Evolutionary conservation across 805 yeast genomes (phyloP), one percentile per base, ranked within the genome.

Genomic region (Lachancea meyersii): DNA sequence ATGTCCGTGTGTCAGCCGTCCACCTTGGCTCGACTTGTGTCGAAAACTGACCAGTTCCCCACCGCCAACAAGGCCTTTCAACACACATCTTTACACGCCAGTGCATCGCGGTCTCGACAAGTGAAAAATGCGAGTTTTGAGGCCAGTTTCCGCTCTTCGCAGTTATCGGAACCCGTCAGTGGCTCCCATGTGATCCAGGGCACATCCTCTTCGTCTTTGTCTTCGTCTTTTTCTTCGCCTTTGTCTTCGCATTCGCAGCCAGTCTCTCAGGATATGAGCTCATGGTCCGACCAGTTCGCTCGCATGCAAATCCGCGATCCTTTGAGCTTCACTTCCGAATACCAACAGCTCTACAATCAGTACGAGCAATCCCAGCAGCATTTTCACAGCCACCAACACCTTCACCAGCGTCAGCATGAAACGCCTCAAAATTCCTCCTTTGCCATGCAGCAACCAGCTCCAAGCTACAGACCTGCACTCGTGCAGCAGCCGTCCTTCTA

Each of bases 301-400:
- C 43, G 52, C 3, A 53, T 61, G 53, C 44, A 47, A 17, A 45
- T 62, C 6, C 49, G 50, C 4, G 67, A 62, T 41, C 59, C 60
- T 11, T 17, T 55, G 39, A 64, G 60, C 44, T 58, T 58, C 34
- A 49, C 55, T 33, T 42, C 50, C 13, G 57, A 53, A 26, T 62
- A 62, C 41, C 58, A 58, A 41, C 48, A 37, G 17, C 35, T 54
- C 31, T 62, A 62, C 46, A 41, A 49, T 4, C 40, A 43, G 1
- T 61, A 57, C 44, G 59, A 53, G 37, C 40, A 46, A 21, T 9
- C 32, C 7, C 32, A 28, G 32, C 32, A 9, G 17, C 26, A n/a
- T n/a, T 23, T 8, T 11, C 7, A 11, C 26, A 30, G 6, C 19
- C 19, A 17, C 19, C 32, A 7, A 30, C 32, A 30, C 13, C 32